These are phyloP conservation scores for Candida hispaniensis DNA, from an alignment of 805 yeast genomes.

Conservation along the genomic window DNA sequence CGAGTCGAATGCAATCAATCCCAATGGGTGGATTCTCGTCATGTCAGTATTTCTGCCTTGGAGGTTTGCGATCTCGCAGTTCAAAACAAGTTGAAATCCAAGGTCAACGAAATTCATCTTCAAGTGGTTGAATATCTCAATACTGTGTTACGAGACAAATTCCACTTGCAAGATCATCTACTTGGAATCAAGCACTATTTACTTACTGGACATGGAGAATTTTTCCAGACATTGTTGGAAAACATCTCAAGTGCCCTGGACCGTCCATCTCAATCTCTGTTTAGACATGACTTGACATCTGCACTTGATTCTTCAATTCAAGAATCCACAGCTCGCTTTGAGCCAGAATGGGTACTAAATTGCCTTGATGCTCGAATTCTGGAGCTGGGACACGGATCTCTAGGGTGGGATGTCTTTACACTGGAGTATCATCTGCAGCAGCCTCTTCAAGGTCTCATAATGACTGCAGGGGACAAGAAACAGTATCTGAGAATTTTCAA, in stretches of 20 bases:
- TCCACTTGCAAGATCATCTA: constrained; percentile 44
- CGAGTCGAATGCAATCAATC: constrained; percentile 55
- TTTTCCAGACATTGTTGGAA: constrained; percentile 52
- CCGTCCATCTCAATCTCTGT: constrained; percentile 51
- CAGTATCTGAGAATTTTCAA: constrained; percentile 72
- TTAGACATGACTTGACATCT: constrained; percentile 55
- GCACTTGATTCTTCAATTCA: constrained; percentile 54
- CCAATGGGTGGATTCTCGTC: constrained; percentile 40
- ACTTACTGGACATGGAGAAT: constrained; percentile 70
- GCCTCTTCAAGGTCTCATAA: constrained; percentile 47
- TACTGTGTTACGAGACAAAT: constrained; percentile 39
- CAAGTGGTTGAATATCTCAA: constrained; percentile 47
- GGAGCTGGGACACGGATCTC: constrained; percentile 57
- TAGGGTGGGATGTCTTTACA: constrained; percentile 91
- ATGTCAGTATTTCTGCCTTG: constrained; percentile 7
- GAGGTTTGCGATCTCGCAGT: constrained; percentile 14
- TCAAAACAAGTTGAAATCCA: constrained; percentile 22
- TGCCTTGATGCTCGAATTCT: constrained; percentile 75
- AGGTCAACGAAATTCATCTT: constrained; percentile 32
- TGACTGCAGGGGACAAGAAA: constrained; percentile 36
- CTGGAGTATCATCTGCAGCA: constrained; percentile 51
- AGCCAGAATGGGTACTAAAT: constrained; percentile 34
- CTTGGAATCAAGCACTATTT: constrained; percentile 52
- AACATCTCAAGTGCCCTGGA: constrained; percentile 45
- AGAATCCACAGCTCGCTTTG: constrained; percentile 28